phyloP scores from a whole-genome alignment of 768 basidiomycete genomes.

The Hericium erinaceus region DNA sequence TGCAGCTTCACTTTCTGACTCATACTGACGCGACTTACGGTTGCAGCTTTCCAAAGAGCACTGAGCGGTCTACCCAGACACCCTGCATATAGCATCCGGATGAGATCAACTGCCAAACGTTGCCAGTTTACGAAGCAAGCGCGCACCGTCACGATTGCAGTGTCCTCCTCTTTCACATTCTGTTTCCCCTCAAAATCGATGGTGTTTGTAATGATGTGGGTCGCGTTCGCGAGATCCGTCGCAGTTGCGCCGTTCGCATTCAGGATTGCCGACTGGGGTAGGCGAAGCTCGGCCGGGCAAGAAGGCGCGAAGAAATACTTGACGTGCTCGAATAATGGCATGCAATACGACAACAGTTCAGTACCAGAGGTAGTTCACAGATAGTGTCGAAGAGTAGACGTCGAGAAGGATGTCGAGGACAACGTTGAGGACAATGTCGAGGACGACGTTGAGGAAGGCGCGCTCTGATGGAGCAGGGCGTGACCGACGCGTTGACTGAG shows the following conservation, averaged over 20 bases:
- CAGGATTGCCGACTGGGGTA: slow-evolving; percentile 2
- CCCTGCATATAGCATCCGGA: slow-evolving; percentile 2
- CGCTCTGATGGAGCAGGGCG: not conserved
- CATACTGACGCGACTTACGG: slow-evolving; percentile 2
- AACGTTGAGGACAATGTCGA: not conserved
- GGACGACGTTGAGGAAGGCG: not conserved
- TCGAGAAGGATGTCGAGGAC: not conserved
- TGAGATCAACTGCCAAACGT: not conserved
- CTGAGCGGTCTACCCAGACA: slow-evolving; percentile 11
- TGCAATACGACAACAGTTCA: not conserved
- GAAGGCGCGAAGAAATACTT: slow-evolving; percentile 9
- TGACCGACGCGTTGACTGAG: not conserved
- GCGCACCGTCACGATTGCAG: slow-evolving; percentile 9
- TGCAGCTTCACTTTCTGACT: not conserved
- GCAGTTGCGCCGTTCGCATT: slow-evolving; percentile 7
- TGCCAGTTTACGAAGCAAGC: not conserved
- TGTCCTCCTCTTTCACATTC: slow-evolving; percentile 1
- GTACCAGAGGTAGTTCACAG: not conserved
- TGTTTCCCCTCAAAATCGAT: slow-evolving; percentile 11
- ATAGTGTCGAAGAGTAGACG: not conserved
- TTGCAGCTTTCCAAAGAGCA: slow-evolving; percentile 10
- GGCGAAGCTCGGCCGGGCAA: slow-evolving; percentile 4
- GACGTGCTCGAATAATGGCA: slow-evolving; percentile 13
- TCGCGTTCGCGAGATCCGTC: slow-evolving; percentile 4
- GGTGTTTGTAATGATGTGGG: slow-evolving; percentile 9